These are phyloP conservation scores for Xylaria sp. DNA, from an alignment of 495 filamentous ascomycete species.

Conservation along the genomic window DNA sequence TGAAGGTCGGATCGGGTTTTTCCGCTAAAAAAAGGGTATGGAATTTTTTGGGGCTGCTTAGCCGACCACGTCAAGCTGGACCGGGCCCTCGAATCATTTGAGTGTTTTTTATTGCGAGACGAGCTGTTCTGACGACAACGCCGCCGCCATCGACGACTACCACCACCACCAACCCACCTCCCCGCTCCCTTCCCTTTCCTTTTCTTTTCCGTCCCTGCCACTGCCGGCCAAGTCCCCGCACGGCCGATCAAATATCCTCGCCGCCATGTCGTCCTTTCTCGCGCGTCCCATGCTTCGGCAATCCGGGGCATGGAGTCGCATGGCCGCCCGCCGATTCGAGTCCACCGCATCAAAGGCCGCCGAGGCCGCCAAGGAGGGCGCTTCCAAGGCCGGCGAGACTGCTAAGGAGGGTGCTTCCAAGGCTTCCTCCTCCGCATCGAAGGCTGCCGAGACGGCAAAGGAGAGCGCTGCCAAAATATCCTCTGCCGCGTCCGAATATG, in stretches of 20 bases:
- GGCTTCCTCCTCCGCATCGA: conserved; percentile 49
- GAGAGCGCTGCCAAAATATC: conserved; percentile 67
- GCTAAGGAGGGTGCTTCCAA: not conserved
- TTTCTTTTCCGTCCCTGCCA: conserved; percentile 24
- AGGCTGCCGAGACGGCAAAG: conserved; percentile 68
- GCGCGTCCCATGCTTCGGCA: conserved; percentile 47
- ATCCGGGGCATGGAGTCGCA: conserved; percentile 48
- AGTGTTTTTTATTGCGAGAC: conserved; percentile 41
- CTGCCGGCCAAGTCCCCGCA: conserved; percentile 40
- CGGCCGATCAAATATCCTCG: conserved; percentile 25
- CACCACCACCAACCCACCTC: conserved; percentile 26
- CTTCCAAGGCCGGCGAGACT: not conserved
- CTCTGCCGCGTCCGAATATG: conserved; percentile 66
- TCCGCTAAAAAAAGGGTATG: conserved; percentile 33
- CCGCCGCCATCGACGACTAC: conserved; percentile 28
- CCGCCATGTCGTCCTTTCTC: conserved; percentile 40
- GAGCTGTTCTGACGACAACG: conserved; percentile 19
- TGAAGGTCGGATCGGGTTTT: conserved; percentile 44
- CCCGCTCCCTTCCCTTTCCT: conserved; percentile 22
- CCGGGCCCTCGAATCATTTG: conserved; percentile 33
- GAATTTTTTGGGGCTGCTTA: conserved; percentile 24
- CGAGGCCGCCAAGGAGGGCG: conserved; percentile 20
- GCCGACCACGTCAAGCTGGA: conserved; percentile 17
- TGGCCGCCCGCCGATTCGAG: conserved; percentile 57
- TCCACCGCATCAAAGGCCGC: conserved; percentile 46